These are phyloP conservation scores for Teratosphaeria destructans DNA, from an alignment of 2,329 filamentous ascomycete genomes.

Conservation along the genomic window DNA sequence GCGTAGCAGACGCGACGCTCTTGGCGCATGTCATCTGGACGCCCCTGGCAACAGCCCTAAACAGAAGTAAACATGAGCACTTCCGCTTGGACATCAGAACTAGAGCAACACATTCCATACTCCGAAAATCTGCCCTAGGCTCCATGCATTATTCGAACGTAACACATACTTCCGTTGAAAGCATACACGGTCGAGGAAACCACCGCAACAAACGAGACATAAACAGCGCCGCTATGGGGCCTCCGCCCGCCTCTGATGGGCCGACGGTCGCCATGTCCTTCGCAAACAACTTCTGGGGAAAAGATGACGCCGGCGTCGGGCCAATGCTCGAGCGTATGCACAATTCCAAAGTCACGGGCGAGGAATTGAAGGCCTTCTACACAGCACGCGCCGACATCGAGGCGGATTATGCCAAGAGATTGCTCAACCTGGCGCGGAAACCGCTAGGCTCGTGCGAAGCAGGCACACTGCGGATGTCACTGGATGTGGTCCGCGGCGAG, in stretches of 20 bases:
- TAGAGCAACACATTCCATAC: neutral
- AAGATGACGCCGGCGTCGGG: constrained; percentile 89
- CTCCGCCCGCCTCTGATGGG: constrained; percentile 22
- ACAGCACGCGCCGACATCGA: constrained; percentile 83
- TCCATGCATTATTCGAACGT: neutral
- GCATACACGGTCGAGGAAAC: neutral
- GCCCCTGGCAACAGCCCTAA: neutral
- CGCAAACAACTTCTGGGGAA: constrained; percentile 99
- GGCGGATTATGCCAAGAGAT: constrained; percentile 88
- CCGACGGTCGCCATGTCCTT: constrained; percentile 38
- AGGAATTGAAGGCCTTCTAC: constrained; percentile 90
- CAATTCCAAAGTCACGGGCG: constrained; percentile 84
- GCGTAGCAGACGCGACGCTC: neutral
- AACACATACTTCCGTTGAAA: neutral
- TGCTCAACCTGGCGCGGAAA: constrained; percentile 77
- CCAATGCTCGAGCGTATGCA: constrained; percentile 92
- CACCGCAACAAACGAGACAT: neutral
- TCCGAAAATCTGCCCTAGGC: neutral
- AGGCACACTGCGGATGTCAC: constrained; percentile 70
- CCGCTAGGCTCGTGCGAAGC: constrained; percentile 78
- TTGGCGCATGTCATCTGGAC: neutral
- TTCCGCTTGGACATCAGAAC: neutral
- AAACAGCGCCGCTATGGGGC: constrained; percentile 21
- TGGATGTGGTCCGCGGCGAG: constrained; percentile 81
- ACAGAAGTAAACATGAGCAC: neutral